A percentile compares a stretch with the other conserved stretches of the same genome.
phyloP scores from a whole-genome alignment of 2,329 filamentous ascomycete species.

The Colletotrichum magnum region DNA sequence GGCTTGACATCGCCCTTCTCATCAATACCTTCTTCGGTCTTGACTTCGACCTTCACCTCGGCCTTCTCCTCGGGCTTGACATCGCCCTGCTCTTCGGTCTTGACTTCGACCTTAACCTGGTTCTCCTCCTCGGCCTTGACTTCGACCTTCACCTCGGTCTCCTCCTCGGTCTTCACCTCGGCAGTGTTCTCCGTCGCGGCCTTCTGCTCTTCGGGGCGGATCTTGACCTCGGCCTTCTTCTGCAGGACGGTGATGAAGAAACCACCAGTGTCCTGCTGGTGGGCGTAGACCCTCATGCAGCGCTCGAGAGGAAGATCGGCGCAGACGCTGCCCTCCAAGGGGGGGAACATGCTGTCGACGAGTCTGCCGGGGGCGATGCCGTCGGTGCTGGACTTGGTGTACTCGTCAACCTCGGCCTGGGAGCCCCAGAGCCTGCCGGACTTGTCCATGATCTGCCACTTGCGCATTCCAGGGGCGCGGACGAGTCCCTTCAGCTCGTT shows the following conservation, averaged over 20 bases:
- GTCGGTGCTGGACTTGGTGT: conserved; percentile 72
- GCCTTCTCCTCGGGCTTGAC: no score
- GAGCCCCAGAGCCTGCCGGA: conserved; percentile 82
- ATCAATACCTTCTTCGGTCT: conserved; percentile 1
- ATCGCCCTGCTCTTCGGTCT: conserved; percentile 11
- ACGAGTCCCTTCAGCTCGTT: conserved; percentile 83
- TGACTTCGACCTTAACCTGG: conserved; percentile 13
- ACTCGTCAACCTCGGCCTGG: conserved; percentile 85
- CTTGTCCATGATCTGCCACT: conserved; percentile 95
- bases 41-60: conserved; percentile 22
- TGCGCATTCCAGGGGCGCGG: conserved; percentile 80
- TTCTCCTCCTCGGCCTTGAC: conserved; percentile 26
- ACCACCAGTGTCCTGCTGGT: conserved; percentile 94
- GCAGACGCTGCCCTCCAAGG: conserved; percentile 65
- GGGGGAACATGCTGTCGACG: conserved; percentile 86
- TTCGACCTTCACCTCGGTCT: conserved; percentile 35
- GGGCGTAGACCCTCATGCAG: conserved; percentile 95
- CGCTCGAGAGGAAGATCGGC: conserved; percentile 83
- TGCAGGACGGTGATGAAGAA: conserved; percentile 98
- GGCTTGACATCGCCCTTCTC: conserved; percentile 14
- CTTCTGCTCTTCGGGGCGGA: conserved; percentile 71
- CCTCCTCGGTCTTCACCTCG: conserved; percentile 16
- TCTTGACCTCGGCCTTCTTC: conserved; percentile 89
- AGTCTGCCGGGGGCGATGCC: conserved; percentile 76
- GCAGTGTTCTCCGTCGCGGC: conserved; percentile 36